Percentiles rank a stretch among this genome's conserved stretches.
phyloP scores from a whole-genome alignment of 2,329 filamentous ascomycete genomes.

The Phaeophleospora eucalypticola region DNA sequence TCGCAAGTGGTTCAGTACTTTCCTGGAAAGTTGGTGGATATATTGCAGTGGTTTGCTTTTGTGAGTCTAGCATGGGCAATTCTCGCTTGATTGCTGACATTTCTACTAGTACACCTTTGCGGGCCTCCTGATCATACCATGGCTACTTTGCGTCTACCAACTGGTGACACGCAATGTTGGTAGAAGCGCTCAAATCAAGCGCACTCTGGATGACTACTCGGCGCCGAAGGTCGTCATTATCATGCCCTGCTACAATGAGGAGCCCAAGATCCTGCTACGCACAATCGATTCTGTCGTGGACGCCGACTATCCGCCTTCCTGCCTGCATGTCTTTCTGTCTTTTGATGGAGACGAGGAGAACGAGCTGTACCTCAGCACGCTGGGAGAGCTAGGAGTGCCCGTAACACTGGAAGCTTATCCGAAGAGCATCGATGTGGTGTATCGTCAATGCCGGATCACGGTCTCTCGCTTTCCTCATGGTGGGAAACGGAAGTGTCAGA shows the following conservation, averaged over 20 bases:
- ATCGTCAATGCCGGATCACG: slow-evolving; percentile 77
- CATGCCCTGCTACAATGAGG: slow-evolving; percentile 95
- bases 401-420: slow-evolving; percentile 74
- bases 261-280: slow-evolving; percentile 75
- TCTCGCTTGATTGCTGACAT: neutral
- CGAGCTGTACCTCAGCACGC: slow-evolving; percentile 81
- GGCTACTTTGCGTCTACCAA: slow-evolving; percentile 89
- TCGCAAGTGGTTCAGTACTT: slow-evolving; percentile 67
- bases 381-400: slow-evolving; percentile 78
- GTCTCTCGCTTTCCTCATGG: slow-evolving; percentile 90
- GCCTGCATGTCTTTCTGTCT: slow-evolving; percentile 90
- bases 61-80: neutral
- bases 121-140: slow-evolving; percentile 77
- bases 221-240: slow-evolving; percentile 93
- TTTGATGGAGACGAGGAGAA: slow-evolving; percentile 90
- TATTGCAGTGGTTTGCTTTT: slow-evolving; percentile 74
- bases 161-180: slow-evolving; percentile 84
- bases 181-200: slow-evolving; percentile 74
- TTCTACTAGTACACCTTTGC: slow-evolving; percentile 86
- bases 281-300: slow-evolving; percentile 89
- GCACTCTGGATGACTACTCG: slow-evolving; percentile 74
- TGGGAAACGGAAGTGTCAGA: slow-evolving; percentile 91
- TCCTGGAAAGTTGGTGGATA: slow-evolving; percentile 61
- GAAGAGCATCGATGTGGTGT: slow-evolving; percentile 83
- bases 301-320: slow-evolving; percentile 87